These are phyloP conservation scores for Teratosphaeriaceae sp. DNA, from an alignment of 2,329 filamentous ascomycete genomes.

Conservation along the genomic window DNA sequence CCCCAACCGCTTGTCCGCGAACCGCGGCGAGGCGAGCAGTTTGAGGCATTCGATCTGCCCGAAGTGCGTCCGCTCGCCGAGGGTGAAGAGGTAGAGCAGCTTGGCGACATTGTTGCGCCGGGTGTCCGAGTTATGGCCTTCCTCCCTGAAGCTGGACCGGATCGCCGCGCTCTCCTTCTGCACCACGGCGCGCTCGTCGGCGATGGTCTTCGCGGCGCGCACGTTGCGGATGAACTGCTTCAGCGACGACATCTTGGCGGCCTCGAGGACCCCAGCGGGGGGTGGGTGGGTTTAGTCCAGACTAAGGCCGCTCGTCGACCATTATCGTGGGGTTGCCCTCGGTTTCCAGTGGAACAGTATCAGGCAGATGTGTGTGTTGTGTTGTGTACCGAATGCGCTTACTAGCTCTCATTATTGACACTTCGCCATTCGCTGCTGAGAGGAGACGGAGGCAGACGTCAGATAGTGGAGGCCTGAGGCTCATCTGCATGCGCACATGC, in stretches of 20 bases:
- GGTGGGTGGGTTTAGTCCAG: not conserved
- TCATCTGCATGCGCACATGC: no score
- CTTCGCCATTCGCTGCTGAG: no score
- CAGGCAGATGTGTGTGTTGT: not conserved
- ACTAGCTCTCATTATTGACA: no score
- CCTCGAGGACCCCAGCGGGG: conserved; percentile 3
- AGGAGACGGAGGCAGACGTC: no score
- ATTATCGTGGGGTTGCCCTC: not conserved
- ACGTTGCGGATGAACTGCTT: conserved; percentile 99
- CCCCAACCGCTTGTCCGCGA: conserved; percentile 93
- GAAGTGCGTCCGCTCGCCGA: conserved; percentile 96
- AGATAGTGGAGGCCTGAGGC: no score
- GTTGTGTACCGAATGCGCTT: no score
- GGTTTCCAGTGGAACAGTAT: not conserved
- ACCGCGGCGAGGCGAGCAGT: conserved; percentile 89
- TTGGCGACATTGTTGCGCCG: conserved; percentile 98
- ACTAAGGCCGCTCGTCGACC: not conserved
- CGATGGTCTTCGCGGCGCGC: conserved; percentile 96
- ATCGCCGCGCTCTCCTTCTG: conserved; percentile 99
- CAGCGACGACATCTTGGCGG: conserved; percentile 9
- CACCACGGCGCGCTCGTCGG: conserved; percentile 95
- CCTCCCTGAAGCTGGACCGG: conserved; percentile 93
- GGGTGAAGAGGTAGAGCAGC: conserved; percentile 93
- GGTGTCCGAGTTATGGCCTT: conserved; percentile 85
- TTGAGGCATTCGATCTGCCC: conserved; percentile 99